phyloP scores from a whole-genome alignment of 352 stramenopile species.

The Saprolegnia diclina region DNA sequence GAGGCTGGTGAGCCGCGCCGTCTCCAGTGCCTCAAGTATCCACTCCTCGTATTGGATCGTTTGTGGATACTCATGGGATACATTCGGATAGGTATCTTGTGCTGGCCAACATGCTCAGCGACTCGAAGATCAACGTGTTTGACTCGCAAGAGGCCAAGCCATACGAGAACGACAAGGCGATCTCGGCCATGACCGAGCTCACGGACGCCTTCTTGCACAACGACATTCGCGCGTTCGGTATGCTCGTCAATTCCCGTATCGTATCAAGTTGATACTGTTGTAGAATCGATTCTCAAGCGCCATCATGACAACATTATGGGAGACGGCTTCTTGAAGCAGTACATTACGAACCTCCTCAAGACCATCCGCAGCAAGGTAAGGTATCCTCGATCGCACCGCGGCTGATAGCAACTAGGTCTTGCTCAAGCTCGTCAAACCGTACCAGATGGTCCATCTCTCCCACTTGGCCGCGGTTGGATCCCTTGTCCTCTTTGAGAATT shows the following conservation, averaged over 20 bases:
- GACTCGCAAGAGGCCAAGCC: slow-evolving; percentile 90
- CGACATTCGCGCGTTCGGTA: slow-evolving; percentile 90
- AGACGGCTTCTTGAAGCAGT: slow-evolving; percentile 93
- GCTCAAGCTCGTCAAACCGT: slow-evolving; percentile 90
- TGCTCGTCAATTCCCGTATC: background rate
- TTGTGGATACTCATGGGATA: background rate
- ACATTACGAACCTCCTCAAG: slow-evolving; percentile 90
- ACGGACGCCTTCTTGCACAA: slow-evolving; percentile 92
- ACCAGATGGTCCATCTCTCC: slow-evolving; percentile 87
- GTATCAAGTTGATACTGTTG: no score
- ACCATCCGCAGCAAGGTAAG: slow-evolving; percentile 92
- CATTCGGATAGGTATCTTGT: slow-evolving; percentile 46
- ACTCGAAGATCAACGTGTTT: slow-evolving; percentile 93
- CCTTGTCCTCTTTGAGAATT: background rate
- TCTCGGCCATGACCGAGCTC: slow-evolving; percentile 93
- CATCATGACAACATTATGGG: slow-evolving; percentile 88
- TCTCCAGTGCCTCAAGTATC: slow-evolving; percentile 91
- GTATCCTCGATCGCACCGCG: slow-evolving; percentile 38
- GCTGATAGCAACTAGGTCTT: slow-evolving; percentile 74
- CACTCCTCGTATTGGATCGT: background rate
- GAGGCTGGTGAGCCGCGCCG: slow-evolving; percentile 90
- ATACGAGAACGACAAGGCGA: slow-evolving; percentile 94
- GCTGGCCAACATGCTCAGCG: slow-evolving; percentile 92
- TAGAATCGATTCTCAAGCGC: slow-evolving; percentile 81
- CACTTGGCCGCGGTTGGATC: slow-evolving; percentile 85